phyloP scores from a whole-genome alignment of 2,329 filamentous ascomycete species.

The Mycosphaerella arachidis region DNA sequence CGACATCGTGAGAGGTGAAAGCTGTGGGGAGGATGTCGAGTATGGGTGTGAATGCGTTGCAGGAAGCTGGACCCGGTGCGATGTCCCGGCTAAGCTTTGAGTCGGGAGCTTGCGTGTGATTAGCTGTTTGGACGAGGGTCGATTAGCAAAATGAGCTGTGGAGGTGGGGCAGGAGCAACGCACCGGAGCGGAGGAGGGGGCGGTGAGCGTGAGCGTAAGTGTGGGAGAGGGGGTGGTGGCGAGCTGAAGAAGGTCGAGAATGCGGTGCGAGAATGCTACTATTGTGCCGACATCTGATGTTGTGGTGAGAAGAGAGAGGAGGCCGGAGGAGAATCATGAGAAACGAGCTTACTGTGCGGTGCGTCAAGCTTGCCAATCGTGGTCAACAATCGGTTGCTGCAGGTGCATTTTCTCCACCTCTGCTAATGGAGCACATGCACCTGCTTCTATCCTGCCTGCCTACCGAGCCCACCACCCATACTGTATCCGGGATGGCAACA shows the following conservation, averaged over 20 bases:
- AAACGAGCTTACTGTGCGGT: neutral
- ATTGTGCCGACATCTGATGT: neutral
- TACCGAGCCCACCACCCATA: neutral
- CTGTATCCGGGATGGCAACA: neutral
- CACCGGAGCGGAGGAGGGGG: neutral
- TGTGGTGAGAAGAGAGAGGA: neutral
- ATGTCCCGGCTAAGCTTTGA: neutral
- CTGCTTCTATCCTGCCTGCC: neutral
- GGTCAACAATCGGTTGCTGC: neutral
- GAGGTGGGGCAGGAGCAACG: neutral
- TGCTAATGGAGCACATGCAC: neutral
- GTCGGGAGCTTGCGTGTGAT: neutral
- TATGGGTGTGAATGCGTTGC: neutral
- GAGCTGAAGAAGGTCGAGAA: conserved; percentile 1
- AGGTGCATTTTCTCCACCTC: neutral
- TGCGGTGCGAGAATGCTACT: neutral
- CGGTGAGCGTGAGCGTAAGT: neutral
- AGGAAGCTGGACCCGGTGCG: neutral
- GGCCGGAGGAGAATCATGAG: neutral
- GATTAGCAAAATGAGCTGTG: neutral
- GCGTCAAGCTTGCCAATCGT: neutral
- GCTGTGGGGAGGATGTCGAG: neutral
- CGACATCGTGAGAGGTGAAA: conserved; percentile 23
- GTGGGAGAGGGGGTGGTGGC: neutral
- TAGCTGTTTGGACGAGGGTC: neutral